Percentiles rank a stretch among this genome's conserved stretches.
These are phyloP conservation scores for Ceratopteris richardii DNA, from an alignment of 75 land plant species.

Conservation along the genomic window DNA sequence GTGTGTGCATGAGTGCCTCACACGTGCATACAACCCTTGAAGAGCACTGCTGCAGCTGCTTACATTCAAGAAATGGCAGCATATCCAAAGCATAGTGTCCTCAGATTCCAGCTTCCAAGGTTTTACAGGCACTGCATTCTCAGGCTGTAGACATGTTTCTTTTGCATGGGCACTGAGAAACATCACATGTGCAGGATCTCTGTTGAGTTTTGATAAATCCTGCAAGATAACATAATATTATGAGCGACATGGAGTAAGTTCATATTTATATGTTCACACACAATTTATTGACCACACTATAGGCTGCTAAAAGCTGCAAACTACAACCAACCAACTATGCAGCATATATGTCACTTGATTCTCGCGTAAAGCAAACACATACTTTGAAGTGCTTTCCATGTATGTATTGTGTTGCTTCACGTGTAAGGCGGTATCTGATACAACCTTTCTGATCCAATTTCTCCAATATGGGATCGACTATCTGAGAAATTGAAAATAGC, in stretches of 20 bases:
- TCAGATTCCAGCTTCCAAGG: conserved; percentile 83
- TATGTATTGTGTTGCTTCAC: conserved; percentile 75
- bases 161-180: conserved; percentile 81
- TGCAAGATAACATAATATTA: too few relatives aligned
- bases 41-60: conserved; percentile 18
- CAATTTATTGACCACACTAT: too few relatives aligned
- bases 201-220: conserved; percentile 90
- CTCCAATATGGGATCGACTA: conserved; percentile 83
- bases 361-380: too few relatives aligned
- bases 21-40: too few relatives aligned
- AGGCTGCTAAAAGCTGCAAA: too few relatives aligned
- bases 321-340: too few relatives aligned
- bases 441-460: conserved; percentile 76
- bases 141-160: conserved; percentile 70
- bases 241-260: too few relatives aligned
- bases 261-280: too few relatives aligned
- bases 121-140: conserved; percentile 69
- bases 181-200: conserved; percentile 71
- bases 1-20: too few relatives aligned
- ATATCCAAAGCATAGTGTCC: conserved; percentile 86
- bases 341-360: too few relatives aligned
- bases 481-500: conserved; percentile 35
- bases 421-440: conserved; percentile 59
- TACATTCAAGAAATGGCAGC: conserved; percentile 95
- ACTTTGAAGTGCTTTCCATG: conserved; percentile 90